Base-by-base conservation (phyloP, 805 yeast genomes). In the Candida incommunis region DNA sequence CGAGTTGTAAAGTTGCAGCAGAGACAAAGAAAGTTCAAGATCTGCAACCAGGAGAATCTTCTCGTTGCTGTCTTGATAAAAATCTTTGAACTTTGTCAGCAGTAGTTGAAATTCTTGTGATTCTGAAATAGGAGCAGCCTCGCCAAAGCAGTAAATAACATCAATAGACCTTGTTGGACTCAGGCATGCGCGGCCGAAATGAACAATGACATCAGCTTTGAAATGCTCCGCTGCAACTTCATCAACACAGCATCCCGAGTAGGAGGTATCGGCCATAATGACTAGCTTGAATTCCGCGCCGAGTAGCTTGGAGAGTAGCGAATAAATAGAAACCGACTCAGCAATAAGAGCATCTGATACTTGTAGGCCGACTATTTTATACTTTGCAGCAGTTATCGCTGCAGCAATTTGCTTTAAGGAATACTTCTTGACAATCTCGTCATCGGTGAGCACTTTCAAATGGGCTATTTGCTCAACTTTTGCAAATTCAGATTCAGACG, bases 151-250 rank as follows among this genome's bases (percentile, higher is more conserved):
- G 56, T 85, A 90, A 0, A 80, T 76, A 0, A 87, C 84, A 0
- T 82, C 78, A n/a, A 85, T 58, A 40, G 75, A 75, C 41, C 75
- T 77, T 3, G 85, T 78, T 0, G 87, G 82, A 53, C 82, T 87
- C 57, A 92, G 63, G 61, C 98, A 92, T 0, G 97, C 90, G 58
- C 86, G 94, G 2, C 98, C 98, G 62, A 88, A 85, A 62, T 92
- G 98, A 1, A 88, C 77, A 23, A 92, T 85, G 3, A 82, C 63
- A 50, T 90, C 95, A 4, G 92, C 87, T 4, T 67, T 58, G 15
- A 90, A 94, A 61, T 92, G 98, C 57, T 83, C 88, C 0, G 96
- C 94, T 0, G 98, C 97, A 23, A 90, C 94, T 57, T 88, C 96
- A 61, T 92, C 98, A 9, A 90, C 81, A 64, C 98, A 92, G 62